Conservation (phyloP, 352 stramenopile genomes). For the Sclerospora graminicola region DNA sequence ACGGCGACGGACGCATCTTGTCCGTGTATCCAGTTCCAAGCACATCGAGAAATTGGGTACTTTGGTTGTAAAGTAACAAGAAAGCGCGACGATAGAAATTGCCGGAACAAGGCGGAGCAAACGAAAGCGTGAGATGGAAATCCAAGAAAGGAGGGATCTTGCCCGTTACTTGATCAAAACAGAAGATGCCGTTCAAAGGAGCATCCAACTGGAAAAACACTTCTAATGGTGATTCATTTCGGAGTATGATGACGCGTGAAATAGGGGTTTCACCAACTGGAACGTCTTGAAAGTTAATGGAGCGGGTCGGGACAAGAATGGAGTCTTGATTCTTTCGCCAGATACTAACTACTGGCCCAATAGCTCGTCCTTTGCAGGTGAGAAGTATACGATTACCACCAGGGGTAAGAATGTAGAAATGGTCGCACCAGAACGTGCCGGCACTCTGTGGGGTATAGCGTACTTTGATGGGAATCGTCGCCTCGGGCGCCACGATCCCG, state of each 20-base stretch:
- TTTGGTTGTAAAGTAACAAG: conserved; percentile 78
- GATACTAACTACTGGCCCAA: conserved; percentile 51
- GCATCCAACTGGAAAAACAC: conserved; percentile 36
- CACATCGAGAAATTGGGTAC: conserved; percentile 77
- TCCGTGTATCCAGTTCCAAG: conserved; percentile 86
- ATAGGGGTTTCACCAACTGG: conserved; percentile 38
- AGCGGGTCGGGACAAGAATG: conserved; percentile 60
- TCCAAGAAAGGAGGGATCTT: conserved; percentile 74
- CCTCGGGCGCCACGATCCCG: conserved; percentile 69
- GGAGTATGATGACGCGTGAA: too few relatives aligned
- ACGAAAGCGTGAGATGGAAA: conserved; percentile 74
- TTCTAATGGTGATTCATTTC: too few relatives aligned
- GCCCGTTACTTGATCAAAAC: conserved; percentile 71
- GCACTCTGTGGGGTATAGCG: conserved; percentile 71
- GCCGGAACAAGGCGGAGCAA: conserved; percentile 38
- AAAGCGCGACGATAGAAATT: conserved; percentile 91
- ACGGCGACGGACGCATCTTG: conserved; percentile 83
- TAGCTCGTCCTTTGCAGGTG: conserved; percentile 56
- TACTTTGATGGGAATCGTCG: conserved; percentile 54
- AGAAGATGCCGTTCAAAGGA: conserved; percentile 70
- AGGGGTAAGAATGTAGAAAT: conserved; percentile 85
- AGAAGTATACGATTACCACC: conserved; percentile 79
- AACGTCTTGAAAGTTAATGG: conserved; percentile 89
- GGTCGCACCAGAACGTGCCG: conserved; percentile 85
- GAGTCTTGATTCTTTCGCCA: conserved; percentile 76